Conservation (phyloP, 2,329 filamentous ascomycete genomes). For the Aspergillus intermedius region DNA sequence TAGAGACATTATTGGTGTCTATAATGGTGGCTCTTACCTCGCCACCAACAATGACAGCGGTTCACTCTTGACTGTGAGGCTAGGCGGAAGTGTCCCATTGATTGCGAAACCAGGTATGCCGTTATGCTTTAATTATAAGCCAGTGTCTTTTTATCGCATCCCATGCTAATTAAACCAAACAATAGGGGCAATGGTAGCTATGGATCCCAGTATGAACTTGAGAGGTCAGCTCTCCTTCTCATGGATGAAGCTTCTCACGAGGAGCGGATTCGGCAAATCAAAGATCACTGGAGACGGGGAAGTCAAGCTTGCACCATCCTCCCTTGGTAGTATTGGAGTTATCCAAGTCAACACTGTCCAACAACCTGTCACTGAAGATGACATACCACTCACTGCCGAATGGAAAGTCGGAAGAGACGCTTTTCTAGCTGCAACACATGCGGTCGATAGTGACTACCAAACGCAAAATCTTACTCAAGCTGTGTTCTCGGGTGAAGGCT, state of each 20-base stretch:
- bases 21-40: too few relatives aligned
- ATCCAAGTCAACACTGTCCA: slow-evolving; percentile 52
- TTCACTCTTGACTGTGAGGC: slow-evolving; percentile 78
- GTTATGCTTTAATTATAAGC: not conserved
- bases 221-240: slow-evolving; percentile 79
- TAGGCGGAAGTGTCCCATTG: slow-evolving; percentile 83
- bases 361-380: slow-evolving; percentile 36
- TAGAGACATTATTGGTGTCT: too few relatives aligned
- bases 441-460: slow-evolving; percentile 83
- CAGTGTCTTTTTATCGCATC: not conserved
- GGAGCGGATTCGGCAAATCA: slow-evolving; percentile 71
- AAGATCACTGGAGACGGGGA: slow-evolving; percentile 87
- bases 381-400: slow-evolving; percentile 13
- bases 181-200: slow-evolving; percentile 80
- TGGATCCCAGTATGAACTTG: slow-evolving; percentile 81
- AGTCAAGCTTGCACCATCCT: slow-evolving; percentile 70
- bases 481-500: slow-evolving; percentile 86
- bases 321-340: slow-evolving; percentile 78
- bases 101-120: slow-evolving; percentile 65
- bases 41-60: too few relatives aligned
- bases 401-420: slow-evolving; percentile 86
- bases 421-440: slow-evolving; percentile 78
- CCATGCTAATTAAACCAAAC: not conserved
- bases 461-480: slow-evolving; percentile 79
- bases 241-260: slow-evolving; percentile 81